These are phyloP conservation scores for Cystobasidium tubakii DNA, from an alignment of 768 basidiomycete species.

Conservation along the genomic window DNA sequence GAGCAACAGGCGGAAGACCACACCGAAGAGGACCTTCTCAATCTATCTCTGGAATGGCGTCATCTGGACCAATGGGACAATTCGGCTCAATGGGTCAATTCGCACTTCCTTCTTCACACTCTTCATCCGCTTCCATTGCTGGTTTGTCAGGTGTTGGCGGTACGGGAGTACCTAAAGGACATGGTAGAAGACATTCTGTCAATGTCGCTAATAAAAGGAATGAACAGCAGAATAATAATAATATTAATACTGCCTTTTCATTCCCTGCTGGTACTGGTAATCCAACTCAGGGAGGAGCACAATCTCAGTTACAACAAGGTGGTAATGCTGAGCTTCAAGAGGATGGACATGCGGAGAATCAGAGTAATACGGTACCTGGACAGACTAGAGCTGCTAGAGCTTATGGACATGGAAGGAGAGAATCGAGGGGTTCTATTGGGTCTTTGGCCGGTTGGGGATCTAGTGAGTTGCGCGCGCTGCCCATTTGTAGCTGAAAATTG, in stretches of 20 bases:
- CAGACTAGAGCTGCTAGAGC: constrained; percentile 3
- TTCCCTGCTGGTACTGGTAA: constrained; percentile 17
- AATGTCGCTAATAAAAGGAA: constrained; percentile 70
- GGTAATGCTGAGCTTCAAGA: background rate
- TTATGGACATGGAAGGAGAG: constrained; percentile 35
- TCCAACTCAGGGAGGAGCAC: constrained; percentile 7
- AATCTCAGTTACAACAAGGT: too few relatives aligned
- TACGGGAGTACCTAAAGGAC: constrained; percentile 47
- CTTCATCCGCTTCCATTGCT: background rate
- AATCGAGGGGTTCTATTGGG: constrained; percentile 30
- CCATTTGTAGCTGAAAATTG: too few relatives aligned
- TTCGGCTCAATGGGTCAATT: constrained; percentile 40
- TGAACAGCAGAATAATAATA: constrained; percentile 52
- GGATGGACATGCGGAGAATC: background rate
- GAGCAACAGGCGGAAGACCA: background rate
- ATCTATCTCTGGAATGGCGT: background rate
- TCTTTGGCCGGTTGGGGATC: constrained; percentile 36
- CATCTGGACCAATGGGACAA: constrained; percentile 39
- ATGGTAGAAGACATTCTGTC: constrained; percentile 82
- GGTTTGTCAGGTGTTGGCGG: background rate
- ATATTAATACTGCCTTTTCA: constrained; percentile 16
- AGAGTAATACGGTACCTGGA: background rate
- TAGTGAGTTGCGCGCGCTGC: too few relatives aligned
- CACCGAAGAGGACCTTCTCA: constrained; percentile 3
- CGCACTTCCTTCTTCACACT: background rate